Evolutionary conservation across 257 asterid species (phyloP), one percentile per base, ranked within the genome.

Genomic region (Datura wrightii): DNA sequence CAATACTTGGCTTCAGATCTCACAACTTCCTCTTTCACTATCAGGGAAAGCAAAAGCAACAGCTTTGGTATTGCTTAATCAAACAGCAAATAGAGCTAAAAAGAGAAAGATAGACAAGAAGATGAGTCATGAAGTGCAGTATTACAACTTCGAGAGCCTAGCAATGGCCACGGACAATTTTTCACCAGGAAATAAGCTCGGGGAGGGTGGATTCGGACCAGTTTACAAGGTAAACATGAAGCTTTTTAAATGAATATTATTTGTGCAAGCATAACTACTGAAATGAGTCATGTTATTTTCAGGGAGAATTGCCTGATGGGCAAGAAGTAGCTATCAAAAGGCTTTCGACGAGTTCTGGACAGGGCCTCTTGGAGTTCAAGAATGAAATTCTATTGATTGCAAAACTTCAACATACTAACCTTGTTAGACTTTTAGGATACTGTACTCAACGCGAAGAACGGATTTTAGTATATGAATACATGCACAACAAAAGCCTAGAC

Each of bases 321-420:
- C 85, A 83, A 83, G 85, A 83, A 83, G 79, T 83, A 0, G 85
- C 85, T 0, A 71, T 83, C n/a, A 83, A 83, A 55, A 39, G 85
- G 14, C 85, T 83, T n/a, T 69, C 74, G 7, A 69, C 67, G 6
- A 48, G 41, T 42, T 56, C 76, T 1, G 85, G 85, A 52, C 85
- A 83, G 10, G 85, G 85, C 56, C 44, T 67, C 4, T 8, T 66
- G 81, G 76, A 83, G 59, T 83, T 83, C 81, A 83, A 67, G 85
- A 83, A 83, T 18, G 85, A 83, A 54, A 71, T 83, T 70, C 1
- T 83, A 53, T 18, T 83, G 67, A 83, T 83, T 44, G 79, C 85
- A 41, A 83, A 56, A 44, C 82, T 83, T 24, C 85, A 83, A 19
- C 82, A 83, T 19, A 70, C 69, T 39, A 83, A 83, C 42, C 85